Conservation (phyloP, 805 yeast species). For the Komagataella pseudopastoris region DNA sequence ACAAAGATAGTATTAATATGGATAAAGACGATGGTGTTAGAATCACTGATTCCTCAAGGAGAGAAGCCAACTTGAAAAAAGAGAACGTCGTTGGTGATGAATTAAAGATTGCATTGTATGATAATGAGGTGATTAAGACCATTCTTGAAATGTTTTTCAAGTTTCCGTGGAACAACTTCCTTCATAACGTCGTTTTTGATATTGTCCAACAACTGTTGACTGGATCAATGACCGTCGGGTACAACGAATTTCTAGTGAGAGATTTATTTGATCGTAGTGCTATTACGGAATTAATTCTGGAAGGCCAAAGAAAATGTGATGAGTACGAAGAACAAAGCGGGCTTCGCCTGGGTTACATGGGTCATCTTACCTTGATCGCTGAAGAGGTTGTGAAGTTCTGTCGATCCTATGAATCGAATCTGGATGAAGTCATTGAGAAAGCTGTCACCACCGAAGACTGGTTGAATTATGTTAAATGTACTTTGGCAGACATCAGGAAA, state of each 20-base stretch:
- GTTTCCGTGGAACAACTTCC: slow-evolving; percentile 94
- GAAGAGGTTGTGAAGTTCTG: slow-evolving; percentile 90
- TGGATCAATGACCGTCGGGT: slow-evolving; percentile 76
- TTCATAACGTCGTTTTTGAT: slow-evolving; percentile 96
- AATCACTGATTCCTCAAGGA: slow-evolving; percentile 6
- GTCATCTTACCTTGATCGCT: slow-evolving; percentile 87
- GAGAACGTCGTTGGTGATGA: slow-evolving; percentile 68
- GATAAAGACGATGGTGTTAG: slow-evolving; percentile 13
- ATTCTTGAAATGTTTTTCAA: slow-evolving; percentile 66
- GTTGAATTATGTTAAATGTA: slow-evolving; percentile 73
- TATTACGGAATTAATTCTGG: slow-evolving; percentile 42
- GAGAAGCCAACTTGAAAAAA: slow-evolving; percentile 11
- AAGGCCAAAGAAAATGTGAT: slow-evolving; percentile 48
- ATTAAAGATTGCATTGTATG: slow-evolving; percentile 71
- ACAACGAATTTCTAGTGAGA: slow-evolving; percentile 61
- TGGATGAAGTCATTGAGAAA: slow-evolving; percentile 23
- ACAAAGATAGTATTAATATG: slow-evolving; percentile 23
- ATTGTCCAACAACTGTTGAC: slow-evolving; percentile 88
- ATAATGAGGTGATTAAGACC: slow-evolving; percentile 51
- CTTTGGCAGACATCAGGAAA: slow-evolving; percentile 79
- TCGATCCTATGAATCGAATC: slow-evolving; percentile 41
- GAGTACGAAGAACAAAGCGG: slow-evolving; percentile 44
- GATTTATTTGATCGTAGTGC: slow-evolving; percentile 58
- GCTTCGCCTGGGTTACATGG: slow-evolving; percentile 85
- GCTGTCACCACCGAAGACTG: slow-evolving; percentile 46